phyloP scores from a whole-genome alignment of 1,284 basidiomycete genomes.

The Bjerkandera adusta region DNA sequence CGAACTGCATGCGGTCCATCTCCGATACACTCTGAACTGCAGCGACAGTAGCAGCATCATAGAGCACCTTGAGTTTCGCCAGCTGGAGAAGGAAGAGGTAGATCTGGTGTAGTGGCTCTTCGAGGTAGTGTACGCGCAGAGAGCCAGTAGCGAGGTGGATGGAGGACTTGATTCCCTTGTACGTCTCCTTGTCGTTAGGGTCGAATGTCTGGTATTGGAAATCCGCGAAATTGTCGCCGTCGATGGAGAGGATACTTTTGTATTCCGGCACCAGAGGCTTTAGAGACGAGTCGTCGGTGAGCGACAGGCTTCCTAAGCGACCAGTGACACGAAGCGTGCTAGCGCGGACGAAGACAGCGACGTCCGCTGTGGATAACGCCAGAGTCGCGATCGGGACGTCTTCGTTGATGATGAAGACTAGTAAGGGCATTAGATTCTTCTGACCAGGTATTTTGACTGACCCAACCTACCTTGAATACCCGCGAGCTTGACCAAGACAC shows the following conservation, averaged over 20 bases:
- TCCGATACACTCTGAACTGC: slow-evolving; percentile 91
- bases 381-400: slow-evolving; percentile 78
- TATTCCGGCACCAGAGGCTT: slow-evolving; percentile 65
- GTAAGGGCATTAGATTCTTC: slow-evolving; percentile 6
- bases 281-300: slow-evolving; percentile 75
- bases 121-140: slow-evolving; percentile 87
- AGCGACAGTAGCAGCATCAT: slow-evolving; percentile 92
- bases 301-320: slow-evolving; percentile 81
- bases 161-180: slow-evolving; percentile 85
- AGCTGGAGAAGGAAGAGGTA: slow-evolving; percentile 87
- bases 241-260: slow-evolving; percentile 90
- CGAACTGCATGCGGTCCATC: slow-evolving; percentile 90
- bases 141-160: slow-evolving; percentile 89
- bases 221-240: slow-evolving; percentile 94
- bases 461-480: slow-evolving; percentile 74
- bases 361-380: slow-evolving; percentile 89
- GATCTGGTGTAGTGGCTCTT: slow-evolving; percentile 84
- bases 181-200: slow-evolving; percentile 55
- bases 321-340: slow-evolving; percentile 82
- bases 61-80: slow-evolving; percentile 88
- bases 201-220: slow-evolving; percentile 96
- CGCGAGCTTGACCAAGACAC: slow-evolving; percentile 84
- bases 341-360: slow-evolving; percentile 75
- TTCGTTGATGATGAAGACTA: slow-evolving; percentile 86
- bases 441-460: slow-evolving; percentile 13